Percentiles rank a stretch among this genome's conserved stretches.
Evolutionary conservation across 208 protist species (phyloP).

Genomic region (Tritrichomonas foetus): DNA sequence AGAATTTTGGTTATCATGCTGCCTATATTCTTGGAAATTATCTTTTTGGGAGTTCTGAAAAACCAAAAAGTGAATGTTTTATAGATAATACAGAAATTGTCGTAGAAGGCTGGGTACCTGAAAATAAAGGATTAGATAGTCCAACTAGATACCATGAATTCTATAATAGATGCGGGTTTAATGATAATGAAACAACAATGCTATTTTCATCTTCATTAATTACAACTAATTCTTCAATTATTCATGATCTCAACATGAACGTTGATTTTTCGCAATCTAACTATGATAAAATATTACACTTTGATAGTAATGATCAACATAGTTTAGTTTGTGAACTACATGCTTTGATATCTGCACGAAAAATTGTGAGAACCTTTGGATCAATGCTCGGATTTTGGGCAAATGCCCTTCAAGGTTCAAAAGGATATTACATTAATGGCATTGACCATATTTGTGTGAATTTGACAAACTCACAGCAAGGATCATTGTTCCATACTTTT

Average conservation of each 20-base stretch:
- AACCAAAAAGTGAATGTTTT: neutral
- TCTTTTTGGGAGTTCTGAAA: neutral
- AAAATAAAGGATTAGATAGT: too few species aligned
- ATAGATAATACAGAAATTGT: too few species aligned
- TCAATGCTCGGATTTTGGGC: neutral
- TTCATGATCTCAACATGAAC: neutral
- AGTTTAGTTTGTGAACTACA: neutral
- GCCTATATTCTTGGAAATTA: slow-evolving; percentile 8
- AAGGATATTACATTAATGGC: neutral
- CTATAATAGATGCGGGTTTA: neutral
- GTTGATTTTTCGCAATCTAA: neutral
- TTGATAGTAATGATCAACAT: neutral
- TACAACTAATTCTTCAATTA: neutral
- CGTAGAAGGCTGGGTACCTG: neutral
- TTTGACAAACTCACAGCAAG: neutral
- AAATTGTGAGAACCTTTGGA: slow-evolving; percentile 2
- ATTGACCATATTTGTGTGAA: neutral
- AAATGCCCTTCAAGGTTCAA: neutral
- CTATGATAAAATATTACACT: neutral
- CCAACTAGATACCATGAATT: neutral
- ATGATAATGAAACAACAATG: too few species aligned
- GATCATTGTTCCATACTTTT: neutral
- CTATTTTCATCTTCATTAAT: too few species aligned
- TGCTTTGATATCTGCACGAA: neutral
- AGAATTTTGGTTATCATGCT: slow-evolving; percentile 21